phyloP scores from a whole-genome alignment of 192 early-diverging fungal genomes.

The Physocladia obscura region DNA sequence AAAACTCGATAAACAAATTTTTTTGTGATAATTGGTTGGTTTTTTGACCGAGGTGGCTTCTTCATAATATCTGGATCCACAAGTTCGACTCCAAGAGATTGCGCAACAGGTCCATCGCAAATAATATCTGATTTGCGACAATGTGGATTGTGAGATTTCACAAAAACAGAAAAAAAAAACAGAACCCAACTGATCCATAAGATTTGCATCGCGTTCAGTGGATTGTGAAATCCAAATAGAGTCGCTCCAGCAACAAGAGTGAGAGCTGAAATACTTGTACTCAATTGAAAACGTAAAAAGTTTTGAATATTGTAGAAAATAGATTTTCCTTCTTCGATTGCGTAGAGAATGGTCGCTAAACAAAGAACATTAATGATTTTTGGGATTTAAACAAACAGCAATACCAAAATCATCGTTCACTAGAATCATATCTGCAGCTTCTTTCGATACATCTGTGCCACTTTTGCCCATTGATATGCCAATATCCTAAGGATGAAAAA shows the following conservation, averaged over 20 bases:
- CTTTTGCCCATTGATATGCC: constrained; percentile 95
- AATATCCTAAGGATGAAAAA: constrained; percentile 60
- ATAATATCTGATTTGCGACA: constrained; percentile 76
- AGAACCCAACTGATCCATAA: constrained; percentile 90
- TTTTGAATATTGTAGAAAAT: constrained; percentile 98
- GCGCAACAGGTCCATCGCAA: constrained; percentile 97
- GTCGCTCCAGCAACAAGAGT: constrained; percentile 84
- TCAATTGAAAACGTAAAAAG: constrained; percentile 94
- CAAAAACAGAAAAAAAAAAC: background rate
- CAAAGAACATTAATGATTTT: background rate
- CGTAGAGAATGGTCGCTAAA: constrained; percentile 79
- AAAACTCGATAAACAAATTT: constrained; percentile 72
- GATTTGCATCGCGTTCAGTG: constrained; percentile 98
- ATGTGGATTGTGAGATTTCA: background rate
- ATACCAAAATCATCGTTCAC: constrained; percentile 88
- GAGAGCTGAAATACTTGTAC: constrained; percentile 89
- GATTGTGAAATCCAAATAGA: constrained; percentile 81
- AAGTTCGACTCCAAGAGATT: constrained; percentile 93
- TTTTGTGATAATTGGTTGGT: constrained; percentile 77
- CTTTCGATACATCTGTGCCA: constrained; percentile 94
- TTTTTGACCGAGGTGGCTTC: constrained; percentile 73
- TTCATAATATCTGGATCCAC: constrained; percentile 91
- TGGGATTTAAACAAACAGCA: background rate
- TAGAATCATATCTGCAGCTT: constrained; percentile 95
- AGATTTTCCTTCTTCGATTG: constrained; percentile 97